Evolutionary conservation across 768 basidiomycete genomes (phyloP).

Genomic region (Tulasnella sp.): DNA sequence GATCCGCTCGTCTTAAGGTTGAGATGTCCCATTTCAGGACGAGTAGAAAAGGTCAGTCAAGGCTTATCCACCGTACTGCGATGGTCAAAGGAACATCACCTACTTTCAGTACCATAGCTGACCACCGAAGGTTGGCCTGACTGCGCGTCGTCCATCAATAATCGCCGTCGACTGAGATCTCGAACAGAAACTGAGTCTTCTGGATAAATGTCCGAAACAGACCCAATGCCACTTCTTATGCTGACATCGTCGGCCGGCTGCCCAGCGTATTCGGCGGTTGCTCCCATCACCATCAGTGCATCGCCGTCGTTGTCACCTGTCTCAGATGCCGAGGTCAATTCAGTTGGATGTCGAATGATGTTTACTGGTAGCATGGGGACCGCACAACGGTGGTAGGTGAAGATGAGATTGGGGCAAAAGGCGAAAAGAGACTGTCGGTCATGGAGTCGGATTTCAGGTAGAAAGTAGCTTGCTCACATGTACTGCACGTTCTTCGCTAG

Average conservation of each 20-base stretch:
- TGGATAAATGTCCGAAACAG: constrained; percentile 2
- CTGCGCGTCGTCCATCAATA: neutral
- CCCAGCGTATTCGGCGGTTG: neutral
- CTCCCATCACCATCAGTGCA: neutral
- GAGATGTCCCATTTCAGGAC: neutral
- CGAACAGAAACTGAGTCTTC: constrained; percentile 10
- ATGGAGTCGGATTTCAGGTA: no score
- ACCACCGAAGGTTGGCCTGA: neutral
- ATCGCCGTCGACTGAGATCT: neutral
- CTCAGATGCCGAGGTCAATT: neutral
- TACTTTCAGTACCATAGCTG: neutral
- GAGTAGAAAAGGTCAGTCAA: neutral
- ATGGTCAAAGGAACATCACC: neutral
- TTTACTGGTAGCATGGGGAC: no score
- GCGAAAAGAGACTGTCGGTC: no score
- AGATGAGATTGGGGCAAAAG: no score
- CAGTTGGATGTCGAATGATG: no score
- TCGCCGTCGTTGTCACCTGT: neutral
- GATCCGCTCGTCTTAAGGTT: neutral
- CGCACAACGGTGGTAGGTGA: no score
- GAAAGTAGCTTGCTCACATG: no score
- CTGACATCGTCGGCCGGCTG: neutral
- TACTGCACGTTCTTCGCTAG: no score
- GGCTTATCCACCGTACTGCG: neutral
- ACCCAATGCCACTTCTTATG: neutral